Percentiles rank a stretch among this genome's conserved stretches.
These are phyloP conservation scores for Dendrocalamus sinicus DNA, from an alignment of 176 grass and related monocot species.

Conservation along the genomic window DNA sequence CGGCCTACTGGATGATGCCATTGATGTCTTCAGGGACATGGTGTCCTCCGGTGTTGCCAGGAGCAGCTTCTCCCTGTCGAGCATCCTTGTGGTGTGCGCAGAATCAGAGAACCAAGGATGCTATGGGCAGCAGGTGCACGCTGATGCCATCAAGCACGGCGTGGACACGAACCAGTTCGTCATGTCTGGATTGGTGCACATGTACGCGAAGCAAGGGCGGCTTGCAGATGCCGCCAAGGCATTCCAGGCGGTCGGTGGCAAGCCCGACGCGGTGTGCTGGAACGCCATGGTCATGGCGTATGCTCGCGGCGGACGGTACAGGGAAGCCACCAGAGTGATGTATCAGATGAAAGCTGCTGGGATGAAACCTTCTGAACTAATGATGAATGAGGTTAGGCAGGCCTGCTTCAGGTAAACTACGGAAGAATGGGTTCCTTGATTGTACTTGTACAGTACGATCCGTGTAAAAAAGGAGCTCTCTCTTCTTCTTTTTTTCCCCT, in stretches of 20 bases:
- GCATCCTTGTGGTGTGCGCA: conserved; percentile 61
- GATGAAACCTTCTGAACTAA: conserved; percentile 47
- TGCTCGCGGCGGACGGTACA: conserved; percentile 49
- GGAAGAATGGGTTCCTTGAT: neutral
- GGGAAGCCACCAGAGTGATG: conserved; percentile 63
- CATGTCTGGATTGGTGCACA: conserved; percentile 64
- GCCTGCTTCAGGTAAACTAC: conserved; percentile 47
- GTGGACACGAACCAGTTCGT: conserved; percentile 63
- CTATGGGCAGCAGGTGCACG: conserved; percentile 71
- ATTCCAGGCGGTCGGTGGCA: conserved; percentile 47
- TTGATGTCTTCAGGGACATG: conserved; percentile 70
- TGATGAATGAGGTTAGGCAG: conserved; percentile 48
- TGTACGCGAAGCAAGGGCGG: conserved; percentile 71
- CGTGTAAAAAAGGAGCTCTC: neutral
- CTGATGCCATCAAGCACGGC: conserved; percentile 68
- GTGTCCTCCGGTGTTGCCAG: conserved; percentile 48
- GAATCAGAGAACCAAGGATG: conserved; percentile 42
- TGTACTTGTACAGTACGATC: neutral
- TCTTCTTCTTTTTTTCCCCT: neutral
- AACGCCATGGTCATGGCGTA: conserved; percentile 69
- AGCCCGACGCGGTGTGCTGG: conserved; percentile 62
- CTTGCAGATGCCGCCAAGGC: conserved; percentile 58
- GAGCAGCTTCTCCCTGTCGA: conserved; percentile 60
- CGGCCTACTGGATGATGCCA: conserved; percentile 57
- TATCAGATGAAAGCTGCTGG: conserved; percentile 76